These are phyloP conservation scores for Erythrophleum fordii DNA, from an alignment of 306 rosid genomes.

Conservation along the genomic window DNA sequence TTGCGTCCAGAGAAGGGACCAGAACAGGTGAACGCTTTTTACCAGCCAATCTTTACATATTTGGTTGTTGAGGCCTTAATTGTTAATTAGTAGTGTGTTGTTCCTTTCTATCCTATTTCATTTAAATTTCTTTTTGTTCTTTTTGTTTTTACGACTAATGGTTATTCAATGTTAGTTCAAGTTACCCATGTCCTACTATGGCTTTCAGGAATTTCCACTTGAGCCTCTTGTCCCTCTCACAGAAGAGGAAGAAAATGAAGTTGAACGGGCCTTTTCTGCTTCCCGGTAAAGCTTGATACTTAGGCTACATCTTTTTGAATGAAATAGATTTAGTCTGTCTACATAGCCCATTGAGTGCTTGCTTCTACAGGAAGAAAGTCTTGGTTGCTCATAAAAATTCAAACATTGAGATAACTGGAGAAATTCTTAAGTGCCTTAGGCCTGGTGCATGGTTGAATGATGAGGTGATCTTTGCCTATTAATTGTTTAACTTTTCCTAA, in stretches of 20 bases:
- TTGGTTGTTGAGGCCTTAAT: constrained; percentile 12
- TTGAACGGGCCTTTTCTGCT: constrained; percentile 57
- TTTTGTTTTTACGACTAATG: constrained; percentile 3
- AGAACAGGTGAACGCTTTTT: constrained; percentile 53
- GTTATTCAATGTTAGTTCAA: constrained; percentile 18
- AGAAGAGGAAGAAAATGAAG: constrained; percentile 61
- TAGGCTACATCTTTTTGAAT: constrained; percentile 20
- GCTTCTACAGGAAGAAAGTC: constrained; percentile 60
- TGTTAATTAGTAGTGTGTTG: not conserved
- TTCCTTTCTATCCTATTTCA: not conserved
- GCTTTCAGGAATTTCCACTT: constrained; percentile 56
- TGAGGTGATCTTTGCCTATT: constrained; percentile 64
- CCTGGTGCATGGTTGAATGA: constrained; percentile 91
- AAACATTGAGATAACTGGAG: constrained; percentile 74
- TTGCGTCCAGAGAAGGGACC: constrained; percentile 60
- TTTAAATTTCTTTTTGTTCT: not conserved
- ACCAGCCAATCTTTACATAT: not conserved
- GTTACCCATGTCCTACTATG: constrained; percentile 28
- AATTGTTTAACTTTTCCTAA: constrained; percentile 11
- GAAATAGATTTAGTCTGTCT: constrained; percentile 22
- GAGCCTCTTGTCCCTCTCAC: constrained; percentile 76
- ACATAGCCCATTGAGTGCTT: constrained; percentile 34
- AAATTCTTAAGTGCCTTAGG: constrained; percentile 72
- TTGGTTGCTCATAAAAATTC: constrained; percentile 79
- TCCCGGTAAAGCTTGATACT: constrained; percentile 59